Base-by-base conservation (phyloP, 176 grass and related monocot genomes). In the Ensete ventricosum region DNA sequence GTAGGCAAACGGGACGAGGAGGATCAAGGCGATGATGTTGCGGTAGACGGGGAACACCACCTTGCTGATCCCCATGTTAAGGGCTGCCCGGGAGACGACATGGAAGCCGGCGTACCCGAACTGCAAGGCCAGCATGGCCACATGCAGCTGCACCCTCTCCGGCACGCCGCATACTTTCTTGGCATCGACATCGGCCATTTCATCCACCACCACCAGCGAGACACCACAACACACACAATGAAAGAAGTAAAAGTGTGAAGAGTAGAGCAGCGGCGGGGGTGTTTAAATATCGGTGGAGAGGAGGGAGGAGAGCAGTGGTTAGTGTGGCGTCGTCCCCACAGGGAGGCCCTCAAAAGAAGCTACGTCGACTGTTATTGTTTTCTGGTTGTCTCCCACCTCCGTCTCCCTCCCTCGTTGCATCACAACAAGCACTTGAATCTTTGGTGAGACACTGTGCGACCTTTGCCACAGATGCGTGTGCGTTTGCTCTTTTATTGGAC, bases 61-160 rank as follows among this genome's bases (percentile, higher is more conserved):
- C 88, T 91, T 94, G 81, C 95, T 99, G 81, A 99, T 99, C 50
- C 95, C 95, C 95, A 99, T 99, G 71, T 99, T 94, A 14, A 99
- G 88, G 1, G 95, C 95, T 29, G 88, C 71, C 27, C 95, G 90
- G 20, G 95, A 99, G 25, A 99, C 95, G 2, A 99, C 84, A 67
- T 99, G 95, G 82, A 99, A 99, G 0, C 95, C 95, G 8, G 95
- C 95, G 65, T 99, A 99, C 9, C 95, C 95, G 73, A 99, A 99
- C 86, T 99, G 95, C 62, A 99, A 83, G 34, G 86, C 78, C 82
- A 99, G 88, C 95, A 99, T 99, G 82, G 88, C 90, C 51, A 83
- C 95, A 64, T 99, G 95, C 52, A 99, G 86, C 90, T 99, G 95
- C 75, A 80, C 95, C 84, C 85, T 87, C 84, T 99, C 95, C 53